These are phyloP conservation scores for Tinospora cordifolia DNA, from an alignment of 164 flowering plant genomes.

Conservation along the genomic window DNA sequence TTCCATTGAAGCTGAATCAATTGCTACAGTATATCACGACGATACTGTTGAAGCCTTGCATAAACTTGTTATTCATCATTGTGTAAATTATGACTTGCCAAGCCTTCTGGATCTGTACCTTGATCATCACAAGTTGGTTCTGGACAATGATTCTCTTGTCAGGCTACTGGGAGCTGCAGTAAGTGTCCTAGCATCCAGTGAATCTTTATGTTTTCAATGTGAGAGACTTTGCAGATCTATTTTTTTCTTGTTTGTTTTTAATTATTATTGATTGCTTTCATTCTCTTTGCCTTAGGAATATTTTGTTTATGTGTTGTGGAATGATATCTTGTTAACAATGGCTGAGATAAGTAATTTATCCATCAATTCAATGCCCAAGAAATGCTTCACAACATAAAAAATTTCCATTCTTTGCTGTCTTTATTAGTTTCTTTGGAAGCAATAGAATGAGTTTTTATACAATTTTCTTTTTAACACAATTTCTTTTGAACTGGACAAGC, in stretches of 20 bases:
- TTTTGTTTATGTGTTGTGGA: neutral
- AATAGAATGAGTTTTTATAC: too few species aligned
- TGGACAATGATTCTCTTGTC: conserved; percentile 45
- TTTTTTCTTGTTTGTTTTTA: neutral
- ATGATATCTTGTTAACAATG: neutral
- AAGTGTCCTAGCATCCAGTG: conserved; percentile 36
- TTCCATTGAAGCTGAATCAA: conserved; percentile 22
- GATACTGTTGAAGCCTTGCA: conserved; percentile 50
- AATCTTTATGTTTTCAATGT: conserved; percentile 15
- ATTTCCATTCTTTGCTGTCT: neutral
- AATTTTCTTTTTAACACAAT: too few species aligned
- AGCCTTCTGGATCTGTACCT: conserved; percentile 80
- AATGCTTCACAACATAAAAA: neutral
- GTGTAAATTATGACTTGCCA: conserved; percentile 64
- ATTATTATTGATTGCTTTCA: neutral
- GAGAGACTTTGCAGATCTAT: conserved; percentile 1
- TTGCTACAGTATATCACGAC: conserved; percentile 21
- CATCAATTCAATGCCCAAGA: neutral
- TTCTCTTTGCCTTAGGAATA: neutral
- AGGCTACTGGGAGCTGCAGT: conserved; percentile 71
- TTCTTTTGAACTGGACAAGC: too few species aligned
- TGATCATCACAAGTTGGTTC: conserved; percentile 57
- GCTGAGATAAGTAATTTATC: neutral
- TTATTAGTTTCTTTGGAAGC: neutral
- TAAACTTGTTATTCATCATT: conserved; percentile 54